These are phyloP conservation scores for Byssochlamys sp. DNA, from an alignment of 2,329 filamentous ascomycete species.

Conservation along the genomic window DNA sequence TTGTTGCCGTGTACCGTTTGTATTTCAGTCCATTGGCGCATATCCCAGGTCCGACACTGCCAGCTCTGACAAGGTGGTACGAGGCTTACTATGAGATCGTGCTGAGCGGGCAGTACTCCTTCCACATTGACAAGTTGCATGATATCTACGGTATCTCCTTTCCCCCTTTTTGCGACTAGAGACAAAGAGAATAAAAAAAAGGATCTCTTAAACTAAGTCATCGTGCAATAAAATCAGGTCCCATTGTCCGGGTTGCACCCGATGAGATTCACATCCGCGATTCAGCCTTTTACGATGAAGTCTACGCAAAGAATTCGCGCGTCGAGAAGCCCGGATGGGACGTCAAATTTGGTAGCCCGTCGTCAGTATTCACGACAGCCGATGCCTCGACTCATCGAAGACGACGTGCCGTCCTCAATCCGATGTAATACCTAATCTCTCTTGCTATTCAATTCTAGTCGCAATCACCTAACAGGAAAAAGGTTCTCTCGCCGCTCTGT, in stretches of 20 bases:
- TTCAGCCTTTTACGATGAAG: slow-evolving; percentile 13
- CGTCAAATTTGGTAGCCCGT: slow-evolving; percentile 13
- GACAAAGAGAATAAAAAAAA: neutral
- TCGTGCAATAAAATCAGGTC: slow-evolving; percentile 5
- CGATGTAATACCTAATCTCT: slow-evolving; percentile 9
- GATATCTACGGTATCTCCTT: slow-evolving; percentile 13
- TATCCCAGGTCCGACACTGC: no score
- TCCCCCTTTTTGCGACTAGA: neutral
- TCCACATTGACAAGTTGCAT: slow-evolving; percentile 12
- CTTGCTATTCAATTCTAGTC: neutral
- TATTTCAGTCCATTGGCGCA: no score
- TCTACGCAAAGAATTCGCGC: slow-evolving; percentile 10
- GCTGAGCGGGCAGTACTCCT: slow-evolving; percentile 11
- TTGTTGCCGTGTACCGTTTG: neutral
- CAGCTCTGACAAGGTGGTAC: slow-evolving; percentile 7
- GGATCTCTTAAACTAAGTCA: neutral
- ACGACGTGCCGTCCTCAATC: slow-evolving; percentile 14
- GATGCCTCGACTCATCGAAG: slow-evolving; percentile 14
- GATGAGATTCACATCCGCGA: slow-evolving; percentile 4
- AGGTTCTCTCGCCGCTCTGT: slow-evolving; percentile 12
- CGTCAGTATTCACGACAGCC: slow-evolving; percentile 18
- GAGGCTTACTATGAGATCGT: slow-evolving; percentile 16
- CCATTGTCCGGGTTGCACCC: slow-evolving; percentile 13
- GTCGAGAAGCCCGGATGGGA: slow-evolving; percentile 14
- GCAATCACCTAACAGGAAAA: neutral